Conservation (phyloP, 768 basidiomycete genomes). For the Rhizopogon vinicolor region DNA sequence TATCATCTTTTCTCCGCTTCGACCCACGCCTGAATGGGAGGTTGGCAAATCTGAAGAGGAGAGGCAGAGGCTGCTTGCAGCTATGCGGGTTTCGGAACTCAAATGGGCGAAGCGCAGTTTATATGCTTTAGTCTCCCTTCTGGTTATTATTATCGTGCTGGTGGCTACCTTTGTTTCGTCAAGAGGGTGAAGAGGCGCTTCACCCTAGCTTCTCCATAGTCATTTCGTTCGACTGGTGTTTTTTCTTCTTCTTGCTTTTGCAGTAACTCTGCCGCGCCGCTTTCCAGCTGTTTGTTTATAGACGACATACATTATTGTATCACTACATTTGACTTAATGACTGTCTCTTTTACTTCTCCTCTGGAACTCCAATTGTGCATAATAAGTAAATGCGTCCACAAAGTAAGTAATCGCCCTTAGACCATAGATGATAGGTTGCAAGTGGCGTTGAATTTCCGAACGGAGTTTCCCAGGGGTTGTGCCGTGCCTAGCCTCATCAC, state of each 20-base stretch:
- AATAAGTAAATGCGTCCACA: no score
- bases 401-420: no score
- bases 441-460: no score
- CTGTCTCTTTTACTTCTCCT: not conserved
- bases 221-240: not conserved
- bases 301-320: not conserved
- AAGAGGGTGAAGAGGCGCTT: slow-evolving; percentile 15
- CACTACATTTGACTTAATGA: not conserved
- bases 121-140: slow-evolving; percentile 45
- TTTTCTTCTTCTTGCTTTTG: no score
- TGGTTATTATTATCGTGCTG: slow-evolving; percentile 30
- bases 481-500: no score
- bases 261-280: not conserved
- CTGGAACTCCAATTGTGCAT: no score
- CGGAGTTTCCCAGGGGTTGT: no score
- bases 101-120: slow-evolving; percentile 58
- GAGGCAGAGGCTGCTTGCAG: slow-evolving; percentile 38
- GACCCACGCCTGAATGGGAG: slow-evolving; percentile 47
- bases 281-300: not conserved
- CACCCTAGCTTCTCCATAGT: not conserved
- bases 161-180: slow-evolving; percentile 18
- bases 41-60: slow-evolving; percentile 52
- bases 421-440: no score
- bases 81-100: slow-evolving; percentile 43
- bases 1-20: slow-evolving; percentile 51